These are phyloP conservation scores for Bacterosira constricta DNA, from an alignment of 108 stramenopile species.

Conservation along the genomic window DNA sequence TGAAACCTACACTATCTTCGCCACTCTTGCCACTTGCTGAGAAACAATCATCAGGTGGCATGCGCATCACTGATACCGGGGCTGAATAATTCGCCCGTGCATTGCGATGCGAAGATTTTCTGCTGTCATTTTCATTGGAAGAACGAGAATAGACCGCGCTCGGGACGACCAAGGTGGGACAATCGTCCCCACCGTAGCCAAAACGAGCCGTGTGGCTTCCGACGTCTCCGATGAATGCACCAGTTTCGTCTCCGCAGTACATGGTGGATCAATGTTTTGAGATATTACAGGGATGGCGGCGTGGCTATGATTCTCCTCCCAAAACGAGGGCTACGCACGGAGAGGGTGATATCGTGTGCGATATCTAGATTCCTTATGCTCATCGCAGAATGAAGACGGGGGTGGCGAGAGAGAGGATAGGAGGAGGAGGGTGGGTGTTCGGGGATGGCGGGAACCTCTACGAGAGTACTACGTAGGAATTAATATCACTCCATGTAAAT, in stretches of 20 bases:
- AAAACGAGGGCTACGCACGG: not conserved
- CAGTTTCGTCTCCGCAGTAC: slow-evolving; percentile 94
- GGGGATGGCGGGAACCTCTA: no score
- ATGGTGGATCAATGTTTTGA: slow-evolving; percentile 52
- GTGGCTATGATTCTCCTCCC: not conserved
- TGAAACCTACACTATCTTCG: slow-evolving; percentile 22
- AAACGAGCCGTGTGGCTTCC: slow-evolving; percentile 81
- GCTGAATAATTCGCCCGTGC: slow-evolving; percentile 20
- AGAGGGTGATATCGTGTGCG: no score
- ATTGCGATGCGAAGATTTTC: not conserved
- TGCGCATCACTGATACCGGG: slow-evolving; percentile 41
- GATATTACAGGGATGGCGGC: not conserved
- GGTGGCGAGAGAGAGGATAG: no score
- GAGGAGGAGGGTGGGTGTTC: no score
- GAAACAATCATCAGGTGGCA: slow-evolving; percentile 41
- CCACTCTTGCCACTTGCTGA: not conserved
- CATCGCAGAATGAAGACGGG: no score
- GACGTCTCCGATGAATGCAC: slow-evolving; percentile 86
- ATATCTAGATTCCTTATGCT: no score
- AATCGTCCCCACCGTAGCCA: slow-evolving; percentile 90
- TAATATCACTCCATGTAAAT: no score
- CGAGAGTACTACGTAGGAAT: no score
- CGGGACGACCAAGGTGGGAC: slow-evolving; percentile 72
- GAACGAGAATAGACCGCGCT: slow-evolving; percentile 48
- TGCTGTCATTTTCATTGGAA: not conserved